Percentiles rank a stretch among this genome's conserved stretches.
Conservation (phyloP, 306 rosid genomes). For the Senna tora region DNA sequence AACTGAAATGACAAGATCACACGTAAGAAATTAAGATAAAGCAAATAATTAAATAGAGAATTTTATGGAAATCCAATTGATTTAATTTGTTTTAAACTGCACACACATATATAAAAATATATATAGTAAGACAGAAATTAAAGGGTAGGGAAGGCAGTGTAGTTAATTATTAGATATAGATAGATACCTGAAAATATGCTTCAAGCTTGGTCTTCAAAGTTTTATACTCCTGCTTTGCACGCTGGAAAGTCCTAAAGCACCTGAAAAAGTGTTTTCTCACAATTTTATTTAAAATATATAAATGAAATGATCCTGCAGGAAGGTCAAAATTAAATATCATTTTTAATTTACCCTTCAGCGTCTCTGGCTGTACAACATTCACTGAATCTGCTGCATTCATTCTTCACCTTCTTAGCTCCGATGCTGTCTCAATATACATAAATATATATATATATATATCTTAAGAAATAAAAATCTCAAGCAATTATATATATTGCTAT, state of each 20-base stretch:
- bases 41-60: neutral
- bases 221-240: slow-evolving; percentile 64
- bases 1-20: slow-evolving; percentile 36
- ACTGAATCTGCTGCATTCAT: slow-evolving; percentile 56
- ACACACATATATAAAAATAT: no score
- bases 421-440: no score
- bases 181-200: slow-evolving; percentile 63
- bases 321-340: no score
- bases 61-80: no score
- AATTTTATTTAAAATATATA: no score
- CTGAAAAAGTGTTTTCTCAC: slow-evolving; percentile 43
- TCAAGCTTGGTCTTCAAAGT: slow-evolving; percentile 65
- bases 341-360: slow-evolving; percentile 57
- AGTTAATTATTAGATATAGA: no score
- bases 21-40: neutral
- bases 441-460: neutral
- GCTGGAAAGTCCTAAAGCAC: slow-evolving; percentile 67
- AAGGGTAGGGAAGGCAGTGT: neutral
- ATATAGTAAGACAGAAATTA: no score
- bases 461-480: no score
- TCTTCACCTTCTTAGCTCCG: slow-evolving; percentile 80
- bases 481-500: no score
- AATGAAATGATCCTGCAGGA: no score
- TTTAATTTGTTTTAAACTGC: no score
- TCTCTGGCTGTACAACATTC: slow-evolving; percentile 69